These are phyloP conservation scores for Prunus dulcis DNA, from an alignment of 306 rosid genomes.

Conservation along the genomic window DNA sequence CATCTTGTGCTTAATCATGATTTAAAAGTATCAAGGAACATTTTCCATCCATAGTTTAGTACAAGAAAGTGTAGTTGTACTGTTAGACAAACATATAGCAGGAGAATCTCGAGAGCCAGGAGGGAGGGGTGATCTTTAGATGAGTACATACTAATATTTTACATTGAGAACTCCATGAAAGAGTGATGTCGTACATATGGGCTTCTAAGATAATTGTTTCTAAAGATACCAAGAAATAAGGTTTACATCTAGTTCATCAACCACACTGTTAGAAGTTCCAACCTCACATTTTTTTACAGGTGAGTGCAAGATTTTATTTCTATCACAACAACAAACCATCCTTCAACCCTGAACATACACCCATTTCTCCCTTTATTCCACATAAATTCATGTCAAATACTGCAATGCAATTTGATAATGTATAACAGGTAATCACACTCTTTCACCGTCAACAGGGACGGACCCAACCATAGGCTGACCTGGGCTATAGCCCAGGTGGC, in stretches of 20 bases:
- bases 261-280: not conserved
- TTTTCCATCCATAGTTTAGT: too few species aligned
- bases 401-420: not conserved
- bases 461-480: too few species aligned
- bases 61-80: too few species aligned
- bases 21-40: too few species aligned
- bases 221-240: not conserved
- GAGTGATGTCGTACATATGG: not conserved
- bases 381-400: not conserved
- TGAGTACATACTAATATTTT: too few species aligned
- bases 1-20: too few species aligned
- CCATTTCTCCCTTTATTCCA: not conserved
- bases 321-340: not conserved
- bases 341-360: not conserved
- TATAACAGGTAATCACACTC: not conserved
- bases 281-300: not conserved
- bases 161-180: not conserved
- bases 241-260: not conserved
- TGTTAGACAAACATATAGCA: too few species aligned
- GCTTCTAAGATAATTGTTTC: not conserved
- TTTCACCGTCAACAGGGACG: not conserved
- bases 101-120: too few species aligned
- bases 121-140: too few species aligned
- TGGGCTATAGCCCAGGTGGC: too few species aligned
- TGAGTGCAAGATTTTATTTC: not conserved